These are phyloP conservation scores for Cladosporium sp. DNA, from an alignment of 2,329 filamentous ascomycete genomes.

Conservation along the genomic window DNA sequence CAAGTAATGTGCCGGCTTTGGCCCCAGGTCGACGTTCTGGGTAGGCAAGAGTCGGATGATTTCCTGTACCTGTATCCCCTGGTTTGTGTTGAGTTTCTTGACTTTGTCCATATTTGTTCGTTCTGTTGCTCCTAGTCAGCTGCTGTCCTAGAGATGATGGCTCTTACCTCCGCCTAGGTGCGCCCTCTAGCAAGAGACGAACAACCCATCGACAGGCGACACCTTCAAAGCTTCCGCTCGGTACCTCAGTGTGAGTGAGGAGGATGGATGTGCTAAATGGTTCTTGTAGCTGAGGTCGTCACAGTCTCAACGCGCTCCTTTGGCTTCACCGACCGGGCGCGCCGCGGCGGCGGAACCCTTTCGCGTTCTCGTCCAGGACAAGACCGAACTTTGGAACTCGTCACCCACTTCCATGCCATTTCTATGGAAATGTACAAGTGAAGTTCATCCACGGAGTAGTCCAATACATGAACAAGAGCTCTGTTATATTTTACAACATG, in stretches of 20 bases:
- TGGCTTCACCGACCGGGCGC: neutral
- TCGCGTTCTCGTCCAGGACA: conserved; percentile 7
- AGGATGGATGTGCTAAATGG: too few species aligned
- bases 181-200: neutral
- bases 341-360: neutral
- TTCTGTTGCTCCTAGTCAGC: conserved; percentile 14
- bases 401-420: too few species aligned
- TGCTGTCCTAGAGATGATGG: neutral
- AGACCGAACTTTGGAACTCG: too few species aligned
- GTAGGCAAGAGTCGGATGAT: conserved; percentile 13
- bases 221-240: too few species aligned
- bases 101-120: conserved; percentile 5
- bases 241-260: too few species aligned
- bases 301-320: neutral
- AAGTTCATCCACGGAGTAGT: too few species aligned
- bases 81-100: conserved; percentile 7
- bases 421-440: too few species aligned
- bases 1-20: conserved; percentile 12
- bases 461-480: too few species aligned
- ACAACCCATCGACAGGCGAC: neutral
- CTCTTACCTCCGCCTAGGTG: conserved; percentile 1
- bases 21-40: conserved; percentile 4
- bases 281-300: too few species aligned
- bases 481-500: too few species aligned
- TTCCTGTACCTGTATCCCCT: conserved; percentile 4